Evolutionary conservation across 345 rosid species (phyloP).

Genomic region (Ceriops tagal): DNA sequence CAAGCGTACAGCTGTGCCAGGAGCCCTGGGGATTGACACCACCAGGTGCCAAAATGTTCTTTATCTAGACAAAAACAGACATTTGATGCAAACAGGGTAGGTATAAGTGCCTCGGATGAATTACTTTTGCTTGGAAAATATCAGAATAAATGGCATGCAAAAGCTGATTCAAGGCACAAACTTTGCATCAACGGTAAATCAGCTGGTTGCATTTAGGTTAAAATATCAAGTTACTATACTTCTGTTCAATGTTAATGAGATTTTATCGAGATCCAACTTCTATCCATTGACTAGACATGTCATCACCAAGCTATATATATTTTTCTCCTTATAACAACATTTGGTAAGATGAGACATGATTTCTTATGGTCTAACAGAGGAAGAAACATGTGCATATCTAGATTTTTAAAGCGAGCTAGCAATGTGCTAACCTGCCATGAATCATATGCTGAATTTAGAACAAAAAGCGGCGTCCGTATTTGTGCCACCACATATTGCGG

Average conservation of each 20-base stretch:
- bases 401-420: neutral
- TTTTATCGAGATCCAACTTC: too few relatives aligned
- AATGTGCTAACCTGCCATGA: constrained; percentile 81
- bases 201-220: neutral
- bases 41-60: constrained; percentile 77
- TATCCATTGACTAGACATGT: too few relatives aligned
- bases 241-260: neutral
- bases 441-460: constrained; percentile 87
- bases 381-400: neutral
- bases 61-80: constrained; percentile 42
- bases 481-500: constrained; percentile 65
- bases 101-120: too few relatives aligned
- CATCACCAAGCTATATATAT: too few relatives aligned
- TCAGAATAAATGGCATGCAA: too few relatives aligned
- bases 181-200: too few relatives aligned
- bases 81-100: too few relatives aligned
- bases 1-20: constrained; percentile 79
- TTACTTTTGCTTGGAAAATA: too few relatives aligned
- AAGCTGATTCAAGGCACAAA: too few relatives aligned
- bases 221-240: neutral
- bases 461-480: constrained; percentile 72
- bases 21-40: constrained; percentile 73
- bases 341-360: neutral
- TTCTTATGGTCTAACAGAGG: neutral
- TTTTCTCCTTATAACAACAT: neutral